Base-by-base conservation (phyloP, 164 flowering plant species). In the Vitis riparia region DNA sequence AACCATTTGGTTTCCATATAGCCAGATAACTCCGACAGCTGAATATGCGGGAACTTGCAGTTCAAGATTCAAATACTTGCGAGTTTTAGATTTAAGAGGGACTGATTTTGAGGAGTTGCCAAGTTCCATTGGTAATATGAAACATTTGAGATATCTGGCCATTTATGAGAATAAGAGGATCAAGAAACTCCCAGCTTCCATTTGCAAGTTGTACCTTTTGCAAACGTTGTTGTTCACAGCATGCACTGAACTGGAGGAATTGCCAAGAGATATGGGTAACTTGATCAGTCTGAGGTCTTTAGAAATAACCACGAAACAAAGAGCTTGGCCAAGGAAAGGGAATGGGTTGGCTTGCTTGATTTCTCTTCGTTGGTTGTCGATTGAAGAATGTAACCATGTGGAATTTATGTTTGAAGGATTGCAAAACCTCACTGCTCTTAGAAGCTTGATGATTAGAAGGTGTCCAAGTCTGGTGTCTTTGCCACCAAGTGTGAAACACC, bases 81-180 rank as follows among this genome's bases (percentile, higher is more conserved):
- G 79, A 2, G 11, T 51, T 1, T 52, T 79, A 44, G 71, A 62
- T 27, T 59, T 75, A 52, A 15, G 27, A 1, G 10, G 1, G 1
- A 11, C 48, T 3, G 8, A 16, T 1, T 1, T 60, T 1, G 10
- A 51, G 5, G 55, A 29, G 16, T 1, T 79, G 47, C 72, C 82
- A 51, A 44, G 27, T 5, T 75, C 76, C 9, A 23, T 79, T 23
- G 64, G 74, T 14, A 30, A 19, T 9, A 17, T 79, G 67, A 75
- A 69, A 55, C 71, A 67, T 57, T 59, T 79, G 49, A 73, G 76
- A 17, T 72, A 63, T 48, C 69, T 79, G 1, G 59, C 57, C 17
- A 67, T 74, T 3, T 27, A 6, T 27, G 5, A 7, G 2, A 62
- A 51, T 12, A 5, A 11, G 10, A 9, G 16, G 0, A 5, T 71